These are phyloP conservation scores for Brettanomyces custersianus DNA, from an alignment of 805 yeast genomes.

Conservation along the genomic window DNA sequence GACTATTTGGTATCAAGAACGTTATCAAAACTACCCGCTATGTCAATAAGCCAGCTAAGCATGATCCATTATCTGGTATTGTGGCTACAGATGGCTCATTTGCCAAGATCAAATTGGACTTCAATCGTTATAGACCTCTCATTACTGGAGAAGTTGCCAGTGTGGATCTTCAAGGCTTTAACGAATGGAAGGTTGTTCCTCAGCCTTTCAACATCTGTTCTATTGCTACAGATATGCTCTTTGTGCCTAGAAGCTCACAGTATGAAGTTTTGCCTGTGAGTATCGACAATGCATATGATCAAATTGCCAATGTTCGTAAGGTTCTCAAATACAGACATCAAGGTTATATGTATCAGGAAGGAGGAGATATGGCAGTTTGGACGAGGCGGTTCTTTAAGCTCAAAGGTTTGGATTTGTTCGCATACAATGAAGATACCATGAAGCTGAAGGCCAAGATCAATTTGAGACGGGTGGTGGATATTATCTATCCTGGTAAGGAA, in stretches of 20 bases:
- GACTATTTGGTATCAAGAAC: conserved; percentile 31
- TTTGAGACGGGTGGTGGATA: conserved; percentile 53
- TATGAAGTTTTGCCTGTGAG: conserved; percentile 64
- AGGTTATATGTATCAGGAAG: conserved; percentile 80
- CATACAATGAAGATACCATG: conserved; percentile 62
- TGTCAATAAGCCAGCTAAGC: conserved; percentile 37
- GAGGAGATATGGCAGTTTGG: conserved; percentile 78
- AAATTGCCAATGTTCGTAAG: conserved; percentile 29
- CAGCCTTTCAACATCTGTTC: conserved; percentile 58
- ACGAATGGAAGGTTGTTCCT: conserved; percentile 64
- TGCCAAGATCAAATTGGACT: conserved; percentile 65
- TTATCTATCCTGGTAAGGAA: conserved; percentile 33
- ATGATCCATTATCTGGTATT: conserved; percentile 51
- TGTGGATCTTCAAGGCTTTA: conserved; percentile 55
- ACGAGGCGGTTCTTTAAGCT: conserved; percentile 67
- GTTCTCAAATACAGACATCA: conserved; percentile 28
- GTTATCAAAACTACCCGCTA: conserved; percentile 40
- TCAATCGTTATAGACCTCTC: conserved; percentile 46
- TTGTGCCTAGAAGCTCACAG: conserved; percentile 51
- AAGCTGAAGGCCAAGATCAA: conserved; percentile 73
- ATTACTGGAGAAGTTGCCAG: conserved; percentile 44
- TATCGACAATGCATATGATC: conserved; percentile 42
- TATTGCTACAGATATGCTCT: conserved; percentile 60
- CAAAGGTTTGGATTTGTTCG: conserved; percentile 62
- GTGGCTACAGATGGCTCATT: conserved; percentile 86